Evolutionary conservation across 2,329 filamentous ascomycete genomes (phyloP).

Genomic region (Fusarium anguioides): DNA sequence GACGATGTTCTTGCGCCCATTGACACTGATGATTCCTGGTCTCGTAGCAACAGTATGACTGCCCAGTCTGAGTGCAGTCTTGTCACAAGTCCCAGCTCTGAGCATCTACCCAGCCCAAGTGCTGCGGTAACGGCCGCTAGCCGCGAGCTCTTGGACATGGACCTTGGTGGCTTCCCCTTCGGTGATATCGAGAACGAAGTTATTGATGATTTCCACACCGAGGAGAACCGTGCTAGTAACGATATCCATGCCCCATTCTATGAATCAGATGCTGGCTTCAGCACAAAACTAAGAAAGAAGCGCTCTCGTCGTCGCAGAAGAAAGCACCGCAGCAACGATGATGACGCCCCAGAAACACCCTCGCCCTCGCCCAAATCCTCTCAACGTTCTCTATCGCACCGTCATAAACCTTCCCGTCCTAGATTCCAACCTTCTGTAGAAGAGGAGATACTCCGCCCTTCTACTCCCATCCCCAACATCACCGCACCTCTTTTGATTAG

Average conservation of each 20-base stretch:
- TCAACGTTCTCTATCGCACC: slow-evolving; percentile 38
- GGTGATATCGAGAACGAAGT: slow-evolving; percentile 49
- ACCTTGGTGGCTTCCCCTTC: slow-evolving; percentile 54
- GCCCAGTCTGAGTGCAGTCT: slow-evolving; percentile 49
- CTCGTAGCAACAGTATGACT: slow-evolving; percentile 45
- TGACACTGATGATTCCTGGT: slow-evolving; percentile 56
- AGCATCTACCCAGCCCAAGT: slow-evolving; percentile 60
- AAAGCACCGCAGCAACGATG: slow-evolving; percentile 49
- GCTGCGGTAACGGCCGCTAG: slow-evolving; percentile 66
- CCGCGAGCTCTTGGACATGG: slow-evolving; percentile 57
- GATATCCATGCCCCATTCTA: slow-evolving; percentile 7
- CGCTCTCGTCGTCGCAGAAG: slow-evolving; percentile 52
- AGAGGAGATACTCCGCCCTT: slow-evolving; percentile 41
- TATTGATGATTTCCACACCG: slow-evolving; percentile 46
- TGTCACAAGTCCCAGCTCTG: slow-evolving; percentile 49
- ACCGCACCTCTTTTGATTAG: slow-evolving; percentile 62
- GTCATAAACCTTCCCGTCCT: slow-evolving; percentile 43
- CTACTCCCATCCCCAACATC: slow-evolving; percentile 53
- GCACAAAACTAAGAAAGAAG: slow-evolving; percentile 62
- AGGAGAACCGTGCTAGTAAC: slow-evolving; percentile 43
- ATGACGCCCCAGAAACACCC: slow-evolving; percentile 33
- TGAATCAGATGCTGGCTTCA: slow-evolving; percentile 52
- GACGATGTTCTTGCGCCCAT: slow-evolving; percentile 83
- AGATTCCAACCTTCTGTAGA: slow-evolving; percentile 42
- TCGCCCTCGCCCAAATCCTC: slow-evolving; percentile 36